Conservation (phyloP, 345 rosid genomes). For the Salix arbutifolia region DNA sequence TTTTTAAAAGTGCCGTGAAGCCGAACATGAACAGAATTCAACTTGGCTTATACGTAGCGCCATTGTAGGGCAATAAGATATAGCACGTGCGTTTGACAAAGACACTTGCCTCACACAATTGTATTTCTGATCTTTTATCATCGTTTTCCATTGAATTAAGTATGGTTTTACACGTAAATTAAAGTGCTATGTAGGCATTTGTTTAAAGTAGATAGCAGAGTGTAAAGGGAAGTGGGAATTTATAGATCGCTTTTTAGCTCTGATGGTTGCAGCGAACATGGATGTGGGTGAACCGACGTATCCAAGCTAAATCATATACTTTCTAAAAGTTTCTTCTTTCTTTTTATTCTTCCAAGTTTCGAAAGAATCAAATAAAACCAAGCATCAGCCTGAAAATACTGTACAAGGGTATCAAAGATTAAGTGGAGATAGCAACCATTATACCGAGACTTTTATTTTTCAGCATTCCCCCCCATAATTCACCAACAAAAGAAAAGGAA, state of each 20-base stretch:
- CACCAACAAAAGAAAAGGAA: background rate
- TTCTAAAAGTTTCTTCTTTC: background rate
- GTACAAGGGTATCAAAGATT: constrained; percentile 3
- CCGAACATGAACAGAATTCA: constrained; percentile 17
- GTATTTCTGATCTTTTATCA: background rate
- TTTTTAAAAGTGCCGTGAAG: constrained; percentile 16
- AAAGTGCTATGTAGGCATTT: background rate
- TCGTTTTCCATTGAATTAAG: background rate
- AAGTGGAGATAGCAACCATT: background rate
- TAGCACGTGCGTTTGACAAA: constrained; percentile 12
- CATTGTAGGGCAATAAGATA: constrained; percentile 12
- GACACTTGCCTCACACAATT: background rate
- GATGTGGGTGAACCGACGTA: constrained; percentile 28
- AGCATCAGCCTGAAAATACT: background rate
- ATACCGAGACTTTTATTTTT: background rate
- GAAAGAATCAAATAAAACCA: background rate
- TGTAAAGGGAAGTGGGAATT: background rate
- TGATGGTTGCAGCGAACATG: constrained; percentile 25
- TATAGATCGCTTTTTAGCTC: background rate
- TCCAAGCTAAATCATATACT: constrained; percentile 3
- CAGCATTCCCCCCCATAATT: background rate
- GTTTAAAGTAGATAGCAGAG: background rate
- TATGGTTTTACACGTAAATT: background rate
- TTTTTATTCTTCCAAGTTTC: background rate
- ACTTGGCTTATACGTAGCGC: constrained; percentile 17